Conservation (phyloP, 345 rosid genomes). For the Eutrema heterophyllum region DNA sequence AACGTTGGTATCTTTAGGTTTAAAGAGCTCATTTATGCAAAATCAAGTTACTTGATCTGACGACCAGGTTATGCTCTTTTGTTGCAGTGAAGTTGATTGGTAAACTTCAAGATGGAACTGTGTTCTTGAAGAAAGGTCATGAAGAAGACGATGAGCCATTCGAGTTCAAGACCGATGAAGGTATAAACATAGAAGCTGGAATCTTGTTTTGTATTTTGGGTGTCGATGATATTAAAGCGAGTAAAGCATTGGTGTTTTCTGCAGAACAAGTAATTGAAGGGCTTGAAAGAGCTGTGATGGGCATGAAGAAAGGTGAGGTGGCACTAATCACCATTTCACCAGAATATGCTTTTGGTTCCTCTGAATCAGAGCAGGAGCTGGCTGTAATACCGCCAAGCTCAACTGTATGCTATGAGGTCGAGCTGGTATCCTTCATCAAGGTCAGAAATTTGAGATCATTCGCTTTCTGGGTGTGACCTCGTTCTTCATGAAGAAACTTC, state of each 20-base stretch:
- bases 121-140: slow-evolving; percentile 49
- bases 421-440: slow-evolving; percentile 60
- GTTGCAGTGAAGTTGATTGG: slow-evolving; percentile 48
- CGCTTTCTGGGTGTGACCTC: not conserved
- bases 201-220: not conserved
- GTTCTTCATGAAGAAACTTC: not conserved
- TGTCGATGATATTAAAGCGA: no score
- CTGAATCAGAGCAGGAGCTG: slow-evolving; percentile 53
- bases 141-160: slow-evolving; percentile 42
- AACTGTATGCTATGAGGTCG: slow-evolving; percentile 53
- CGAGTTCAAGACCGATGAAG: slow-evolving; percentile 62
- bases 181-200: slow-evolving; percentile 25
- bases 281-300: slow-evolving; percentile 55
- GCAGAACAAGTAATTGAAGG: slow-evolving; percentile 67
- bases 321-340: slow-evolving; percentile 62
- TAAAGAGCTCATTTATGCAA: not conserved
- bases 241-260: not conserved
- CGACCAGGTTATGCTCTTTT: not conserved
- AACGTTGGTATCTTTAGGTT: slow-evolving; percentile 32
- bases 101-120: slow-evolving; percentile 53
- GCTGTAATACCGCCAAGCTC: slow-evolving; percentile 56
- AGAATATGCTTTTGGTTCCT: slow-evolving; percentile 60
- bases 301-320: slow-evolving; percentile 76
- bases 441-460: slow-evolving; percentile 16
- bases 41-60: not conserved